These are phyloP conservation scores for Petunia secreta DNA, from an alignment of 257 asterid species.

Conservation along the genomic window DNA sequence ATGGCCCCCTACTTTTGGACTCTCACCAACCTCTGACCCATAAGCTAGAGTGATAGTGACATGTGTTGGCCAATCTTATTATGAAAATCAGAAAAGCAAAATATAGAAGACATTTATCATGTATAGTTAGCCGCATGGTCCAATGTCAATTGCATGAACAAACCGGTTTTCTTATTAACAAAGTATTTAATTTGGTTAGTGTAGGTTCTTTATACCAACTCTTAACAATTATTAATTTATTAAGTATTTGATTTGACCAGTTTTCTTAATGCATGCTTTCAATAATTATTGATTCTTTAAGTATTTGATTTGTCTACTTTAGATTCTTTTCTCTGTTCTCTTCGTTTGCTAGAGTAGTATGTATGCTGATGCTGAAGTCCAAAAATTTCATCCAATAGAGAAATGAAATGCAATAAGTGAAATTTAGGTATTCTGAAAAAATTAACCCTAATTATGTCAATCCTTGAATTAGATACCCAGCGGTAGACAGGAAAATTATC, in stretches of 20 bases:
- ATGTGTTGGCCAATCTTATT: neutral
- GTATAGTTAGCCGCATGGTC: neutral
- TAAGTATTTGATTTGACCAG: neutral
- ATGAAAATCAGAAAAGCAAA: no score
- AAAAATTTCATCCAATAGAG: no score
- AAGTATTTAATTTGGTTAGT: neutral
- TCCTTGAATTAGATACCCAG: no score
- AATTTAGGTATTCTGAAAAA: no score
- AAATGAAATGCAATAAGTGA: no score
- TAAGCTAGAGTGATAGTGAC: neutral
- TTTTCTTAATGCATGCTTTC: neutral
- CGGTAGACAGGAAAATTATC: no score
- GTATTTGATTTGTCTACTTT: no score
- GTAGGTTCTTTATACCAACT: neutral
- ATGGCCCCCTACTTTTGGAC: neutral
- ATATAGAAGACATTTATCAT: neutral
- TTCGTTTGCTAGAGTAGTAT: no score
- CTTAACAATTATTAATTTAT: conserved; percentile 9
- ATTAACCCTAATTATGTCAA: no score
- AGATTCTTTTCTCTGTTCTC: no score
- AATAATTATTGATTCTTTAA: neutral
- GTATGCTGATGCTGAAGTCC: no score
- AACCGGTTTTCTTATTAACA: neutral
- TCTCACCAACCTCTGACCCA: neutral
- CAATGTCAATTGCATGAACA: neutral